phyloP scores from a whole-genome alignment of 2,329 filamentous ascomycete species.

The Chaetoscypha palmicola region DNA sequence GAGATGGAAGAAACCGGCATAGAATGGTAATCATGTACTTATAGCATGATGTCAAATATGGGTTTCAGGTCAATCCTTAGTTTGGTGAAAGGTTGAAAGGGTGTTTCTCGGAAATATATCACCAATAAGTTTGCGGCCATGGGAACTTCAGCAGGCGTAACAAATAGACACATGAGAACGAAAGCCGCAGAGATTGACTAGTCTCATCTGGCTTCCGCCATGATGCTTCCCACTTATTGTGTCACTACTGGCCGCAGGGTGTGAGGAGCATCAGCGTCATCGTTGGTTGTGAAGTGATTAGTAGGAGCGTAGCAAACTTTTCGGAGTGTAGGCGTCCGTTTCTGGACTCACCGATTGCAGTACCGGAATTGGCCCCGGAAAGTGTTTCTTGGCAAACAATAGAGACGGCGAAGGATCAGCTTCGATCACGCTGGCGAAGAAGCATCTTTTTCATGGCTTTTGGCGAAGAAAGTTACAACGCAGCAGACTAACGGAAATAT shows the following conservation, averaged over 20 bases:
- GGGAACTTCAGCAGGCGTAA: background rate
- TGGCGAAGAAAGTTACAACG: background rate
- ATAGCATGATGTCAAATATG: conserved; percentile 14
- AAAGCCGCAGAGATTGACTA: conserved; percentile 2
- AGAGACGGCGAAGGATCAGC: background rate
- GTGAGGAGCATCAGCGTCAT: no score
- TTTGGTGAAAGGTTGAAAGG: conserved; percentile 2
- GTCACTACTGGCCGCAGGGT: no score
- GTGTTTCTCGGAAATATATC: conserved; percentile 5
- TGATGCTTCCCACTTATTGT: no score
- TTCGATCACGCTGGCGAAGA: background rate
- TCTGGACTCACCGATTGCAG: background rate
- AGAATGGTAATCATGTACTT: no score
- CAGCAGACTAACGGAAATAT: background rate
- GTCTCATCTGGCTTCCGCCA: no score
- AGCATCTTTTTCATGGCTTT: conserved; percentile 1
- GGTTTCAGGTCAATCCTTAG: conserved; percentile 11
- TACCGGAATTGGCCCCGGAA: background rate
- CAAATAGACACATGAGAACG: conserved; percentile 11
- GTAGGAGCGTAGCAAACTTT: no score
- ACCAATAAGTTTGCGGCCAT: background rate
- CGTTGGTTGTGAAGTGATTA: no score
- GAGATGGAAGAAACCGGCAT: no score
- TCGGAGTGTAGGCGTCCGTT: background rate
- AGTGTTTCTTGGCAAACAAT: background rate